Base-by-base conservation (phyloP, 805 yeast genomes). In the Candida ponderosae region DNA sequence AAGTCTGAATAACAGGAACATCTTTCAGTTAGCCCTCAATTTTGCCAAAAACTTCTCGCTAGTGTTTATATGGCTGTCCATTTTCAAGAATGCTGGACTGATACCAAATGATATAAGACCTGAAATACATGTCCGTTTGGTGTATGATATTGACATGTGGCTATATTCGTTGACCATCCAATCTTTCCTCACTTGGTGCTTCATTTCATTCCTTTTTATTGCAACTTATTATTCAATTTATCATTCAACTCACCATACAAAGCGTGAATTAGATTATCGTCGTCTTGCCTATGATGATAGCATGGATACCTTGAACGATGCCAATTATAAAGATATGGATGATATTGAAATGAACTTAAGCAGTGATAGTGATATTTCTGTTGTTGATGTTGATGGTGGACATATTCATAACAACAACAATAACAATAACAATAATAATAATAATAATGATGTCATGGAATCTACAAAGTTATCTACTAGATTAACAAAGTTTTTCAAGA, bases 91-190 rank as follows among this genome's bases (percentile, higher is more conserved):
- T 47, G 83, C 84, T 1, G 76, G 76, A 2, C 29, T 62, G 3
- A 74, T 75, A 29, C 84, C 87, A 8, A 65, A 60, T 20, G 57
- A 57, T 5, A 62, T 68, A 44, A 61, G 85, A 41, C 86, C 85
- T 0, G 39, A 48, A 10, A 74, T 76, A 42, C 68, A 69, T 48
- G 74, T 73, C 33, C 62, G 68, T 38, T 47, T 73, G 17, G 64
- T 71, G 11, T 65, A 63, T 40, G 57, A 63, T 35, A 45, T 59
- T 45, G 86, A 65, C 57, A 48, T 49, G 20, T 58, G 58, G 36
- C 48, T 69, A 35, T 73, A 67, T 42, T 46, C 56, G 27, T 23
- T 31, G n/a, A 8, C 32, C 29, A 35, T 42, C 19, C 18, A 27
- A 2, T 44, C 43, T 29, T 47, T 48, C 36, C 33, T 46, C 0